Evolutionary conservation across 2,329 filamentous ascomycete species (phyloP), one percentile per base, ranked within the genome.

Genomic region (Pseudonectria foliicola): DNA sequence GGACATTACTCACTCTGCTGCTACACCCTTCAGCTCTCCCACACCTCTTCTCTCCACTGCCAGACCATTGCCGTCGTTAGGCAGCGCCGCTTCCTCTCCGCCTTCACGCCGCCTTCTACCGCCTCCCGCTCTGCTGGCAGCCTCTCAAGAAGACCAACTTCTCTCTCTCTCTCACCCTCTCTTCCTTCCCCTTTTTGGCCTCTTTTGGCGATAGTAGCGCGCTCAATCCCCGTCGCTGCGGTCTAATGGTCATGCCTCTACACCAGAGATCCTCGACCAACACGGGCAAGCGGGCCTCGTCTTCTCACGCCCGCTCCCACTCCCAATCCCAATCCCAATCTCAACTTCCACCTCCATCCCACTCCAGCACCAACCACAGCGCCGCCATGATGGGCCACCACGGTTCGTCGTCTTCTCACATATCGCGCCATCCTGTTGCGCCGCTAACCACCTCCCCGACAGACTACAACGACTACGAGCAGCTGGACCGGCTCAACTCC

Each of bases 21-120:
- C 18, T 6, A 21, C 18, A 37, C 45, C 38, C 37, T 34, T 40
- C 39, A 42, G 44, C 48, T 48, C 43, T 39, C 48, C 41, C 37
- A 40, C 37, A 43, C 44, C 43, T 40, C 44, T 38, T 42, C 42
- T 35, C 43, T 44, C 29, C 10, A 35, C 49, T 52, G 49, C 49
- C 49, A 52, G 49, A 52, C 47, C 44, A 21, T 38, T 40, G 31
- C 27, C 42, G 46, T 53, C 49, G 49, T 52, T 53, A 49, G 49
- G 49, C 49, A 53, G 49, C 41, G 46, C 49, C 53, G 49, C 48
- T 50, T 42, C 47, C 18, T 21, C 18, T 21, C 18, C 5, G 8
- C 18, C 18, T 21, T 8, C 18, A 21, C 18, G 18, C 18, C 18
- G 18, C 18, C 18, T 8, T 5, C 18, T 8, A 6, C 5, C 18